Evolutionary conservation across 306 rosid genomes (phyloP), one percentile per base, ranked within the genome.

Genomic region (Dryas octopetala): DNA sequence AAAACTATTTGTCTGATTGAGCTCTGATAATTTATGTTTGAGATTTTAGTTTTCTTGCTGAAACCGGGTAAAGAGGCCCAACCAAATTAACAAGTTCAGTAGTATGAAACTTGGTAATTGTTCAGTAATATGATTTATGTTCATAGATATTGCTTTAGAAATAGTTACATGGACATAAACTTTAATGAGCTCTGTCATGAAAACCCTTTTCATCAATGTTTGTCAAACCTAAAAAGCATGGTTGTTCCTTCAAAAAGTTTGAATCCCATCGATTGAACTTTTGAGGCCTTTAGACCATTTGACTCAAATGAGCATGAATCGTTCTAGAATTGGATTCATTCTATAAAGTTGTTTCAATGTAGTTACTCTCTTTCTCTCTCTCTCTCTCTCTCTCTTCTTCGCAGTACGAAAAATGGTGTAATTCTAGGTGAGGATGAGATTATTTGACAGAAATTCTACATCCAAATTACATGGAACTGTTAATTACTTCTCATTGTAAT

Each of bases 351-450:
- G 38, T 32, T 32, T 32, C 38, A 32, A 23, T 23, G 23, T 23
- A 23, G 23, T 23, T 23, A 23, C 23, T 23, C 23, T 23, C 23
- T 23, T 0, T 23, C 23, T 23, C 23, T 23, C 23, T 19, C 23
- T 19, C 23, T 19, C 23, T n/a, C n/a, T n/a, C n/a, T n/a, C n/a
- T n/a, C 19, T 19, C 19, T 19, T 19, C 19, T 19, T 19, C 19
- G 19, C 19, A 19, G 19, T 19, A 19, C 19, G 19, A 19, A 83
- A 84, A 83, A 85, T 68, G 97, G 89, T 46, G 69, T 95, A 81
- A 95, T 95, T 80, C 91, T 95, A 41, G 98, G 98, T 95, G 82
- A 76, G 95, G 70, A 76, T 38, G 28, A 26, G 40, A 54, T 58
- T 28, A 5, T 14, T 52, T 38, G 19, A 51, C 47, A 45, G 38